Base-by-base conservation (phyloP, 768 basidiomycete species). In the Lentinula sp. region DNA sequence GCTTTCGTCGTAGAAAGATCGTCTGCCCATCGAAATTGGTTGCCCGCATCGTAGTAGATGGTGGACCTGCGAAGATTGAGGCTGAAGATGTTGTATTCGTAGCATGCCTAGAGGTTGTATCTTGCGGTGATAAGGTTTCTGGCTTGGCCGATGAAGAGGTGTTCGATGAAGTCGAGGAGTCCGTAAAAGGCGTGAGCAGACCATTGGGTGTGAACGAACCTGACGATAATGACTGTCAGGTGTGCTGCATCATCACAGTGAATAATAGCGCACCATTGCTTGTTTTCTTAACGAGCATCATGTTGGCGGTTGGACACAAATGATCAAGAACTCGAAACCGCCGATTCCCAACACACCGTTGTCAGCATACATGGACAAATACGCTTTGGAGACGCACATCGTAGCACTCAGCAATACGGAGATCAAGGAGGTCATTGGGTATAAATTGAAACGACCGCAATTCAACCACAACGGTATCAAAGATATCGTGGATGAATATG, bases 231-330 rank as follows among this genome's bases (percentile, higher is more conserved):
- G 2, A n/a, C 13, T 9, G 42, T 58, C 23, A 46, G 18, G 3
- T 34, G n/a, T 10, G 31, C 42, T 21, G 11, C 28, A 39, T 11
- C 21, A 45, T n/a, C 15, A 18, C 16, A 46, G 15, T 11, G 28
- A 8, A 18, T 15, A 34, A n/a, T 8, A 43, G 49, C 57, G 46
- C 57, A 59, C 57, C 32, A 45, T 32, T 42, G 18, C 54, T 59
- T 4, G 32, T 18, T 31, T 16, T 48, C 32, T 57, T 67, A 94
- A 93, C 68, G 91, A 93, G 68, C 82, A 85, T 52, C 92, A 95
- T 68, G 88, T 92, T 35, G 77, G 82, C 57, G 85, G 83, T 10
- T 95, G 93, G 93, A 89, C 86, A 6, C 80, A 89, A 69, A 91
- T 95, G 87, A 80, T 92, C 65, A 74, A 75, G 21, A 83, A 74